Evolutionary conservation across 1,284 basidiomycete genomes (phyloP).

Genomic region (Laetiporus sulphureus): DNA sequence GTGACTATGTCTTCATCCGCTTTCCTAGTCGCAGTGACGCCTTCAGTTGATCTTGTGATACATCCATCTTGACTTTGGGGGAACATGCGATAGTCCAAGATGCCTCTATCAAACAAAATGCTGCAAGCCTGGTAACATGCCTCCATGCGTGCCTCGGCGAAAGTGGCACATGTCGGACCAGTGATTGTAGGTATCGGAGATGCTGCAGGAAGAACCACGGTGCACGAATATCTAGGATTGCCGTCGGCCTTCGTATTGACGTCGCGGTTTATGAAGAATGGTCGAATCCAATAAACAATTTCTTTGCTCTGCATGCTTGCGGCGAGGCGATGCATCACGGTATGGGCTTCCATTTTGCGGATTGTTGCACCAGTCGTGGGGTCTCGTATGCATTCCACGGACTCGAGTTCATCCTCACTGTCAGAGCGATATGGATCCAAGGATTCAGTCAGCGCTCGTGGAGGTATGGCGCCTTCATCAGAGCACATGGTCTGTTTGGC

Average conservation of each 20-base stretch:
- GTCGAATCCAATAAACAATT: constrained; percentile 27
- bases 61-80: no score
- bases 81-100: constrained; percentile 47
- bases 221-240: constrained; percentile 31
- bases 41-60: no score
- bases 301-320: constrained; percentile 1
- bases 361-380: constrained; percentile 34
- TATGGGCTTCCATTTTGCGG: constrained; percentile 2
- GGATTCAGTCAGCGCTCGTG: constrained; percentile 33
- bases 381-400: constrained; percentile 38
- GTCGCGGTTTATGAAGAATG: constrained; percentile 42
- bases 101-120: constrained; percentile 38
- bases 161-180: constrained; percentile 39
- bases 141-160: constrained; percentile 45
- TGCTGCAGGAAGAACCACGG: constrained; percentile 38
- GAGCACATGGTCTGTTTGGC: constrained; percentile 33
- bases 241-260: constrained; percentile 18
- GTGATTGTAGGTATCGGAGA: constrained; percentile 32
- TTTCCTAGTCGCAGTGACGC: neutral
- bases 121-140: constrained; percentile 24
- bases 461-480: constrained; percentile 39
- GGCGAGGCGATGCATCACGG: constrained; percentile 13
- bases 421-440: constrained; percentile 34
- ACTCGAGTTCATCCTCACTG: constrained; percentile 33
- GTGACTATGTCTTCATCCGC: constrained; percentile 5